Evolutionary conservation across 352 stramenopile genomes (phyloP), one percentile per base, ranked within the genome.

Genomic region (Phytophthora colocasiae): DNA sequence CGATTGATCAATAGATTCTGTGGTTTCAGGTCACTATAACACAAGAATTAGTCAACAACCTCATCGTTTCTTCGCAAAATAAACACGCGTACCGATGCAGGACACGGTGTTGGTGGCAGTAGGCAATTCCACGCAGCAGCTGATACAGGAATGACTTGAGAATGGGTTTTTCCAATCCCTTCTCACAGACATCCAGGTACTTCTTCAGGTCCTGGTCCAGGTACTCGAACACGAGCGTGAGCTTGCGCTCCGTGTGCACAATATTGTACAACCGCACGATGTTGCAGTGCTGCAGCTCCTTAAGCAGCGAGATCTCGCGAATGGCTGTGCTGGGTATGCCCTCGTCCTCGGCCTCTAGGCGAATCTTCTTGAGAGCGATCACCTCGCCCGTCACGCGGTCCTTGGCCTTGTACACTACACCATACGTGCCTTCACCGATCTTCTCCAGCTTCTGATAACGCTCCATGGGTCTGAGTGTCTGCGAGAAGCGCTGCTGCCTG

Each of bases 141-240:
- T 99, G 98, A 77, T 99, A 99, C 57, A 99, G 73, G 81, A 99
- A 99, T n/a, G 88, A 95, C 80, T 96, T 96, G 67, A 96, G 76
- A 58, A 96, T 96, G 52, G 88, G 86, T 61, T 78, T 88, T 61
- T 99, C 97, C 17, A 99, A 83, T 4, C 97, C 97, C 27, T 97
- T 97, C 75, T 99, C 97, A 75, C 97, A 99, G 40, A 99, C 93
- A 71, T 99, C 98, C 29, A 99, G 81, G 77, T 99, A 99, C 77
- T 99, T 99, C 80, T 99, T 99, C 15, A 99, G 85, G 78, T 99
- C 98, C 77, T 99, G 97, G 75, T 99, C 98, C 24, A 99, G 77
- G 79, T 99, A 99, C 85, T 99, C 98, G 79, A 99, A 99, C 15
- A 99, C 98, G 14, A 99, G 88, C 51, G 98, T 99, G 46, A 99